phyloP scores from a whole-genome alignment of 2,329 filamentous ascomycete species.

The Plectosphaerella sp. region DNA sequence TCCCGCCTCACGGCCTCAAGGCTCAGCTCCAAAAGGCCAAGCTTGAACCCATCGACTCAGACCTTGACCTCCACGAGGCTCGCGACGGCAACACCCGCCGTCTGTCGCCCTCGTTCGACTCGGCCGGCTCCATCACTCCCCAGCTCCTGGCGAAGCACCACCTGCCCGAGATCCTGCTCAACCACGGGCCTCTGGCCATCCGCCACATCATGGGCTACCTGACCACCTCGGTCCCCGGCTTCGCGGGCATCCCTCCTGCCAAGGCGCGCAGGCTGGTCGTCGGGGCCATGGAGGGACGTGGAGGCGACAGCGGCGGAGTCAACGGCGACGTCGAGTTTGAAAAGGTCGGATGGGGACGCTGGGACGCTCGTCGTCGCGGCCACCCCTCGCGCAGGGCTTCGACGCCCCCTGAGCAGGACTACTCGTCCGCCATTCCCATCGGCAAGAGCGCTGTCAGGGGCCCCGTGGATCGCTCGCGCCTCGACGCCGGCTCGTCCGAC shows the following conservation, averaged over 20 bases:
- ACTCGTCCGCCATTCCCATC: slow-evolving; percentile 54
- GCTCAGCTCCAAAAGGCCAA: slow-evolving; percentile 57
- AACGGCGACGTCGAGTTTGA: slow-evolving; percentile 78
- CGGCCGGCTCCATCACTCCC: slow-evolving; percentile 78
- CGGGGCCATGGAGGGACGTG: slow-evolving; percentile 80
- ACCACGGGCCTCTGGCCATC: slow-evolving; percentile 87
- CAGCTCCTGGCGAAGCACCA: slow-evolving; percentile 83
- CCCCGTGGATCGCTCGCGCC: slow-evolving; percentile 38
- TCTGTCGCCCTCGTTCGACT: slow-evolving; percentile 55
- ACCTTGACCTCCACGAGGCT: slow-evolving; percentile 77
- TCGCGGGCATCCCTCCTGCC: slow-evolving; percentile 79
- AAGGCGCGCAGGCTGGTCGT: slow-evolving; percentile 91
- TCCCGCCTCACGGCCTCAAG: slow-evolving; percentile 77
- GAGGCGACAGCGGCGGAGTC: slow-evolving; percentile 53
- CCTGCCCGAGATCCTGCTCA: slow-evolving; percentile 83
- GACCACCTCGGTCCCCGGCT: slow-evolving; percentile 88
- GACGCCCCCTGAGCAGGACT: slow-evolving; percentile 38
- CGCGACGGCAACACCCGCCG: slow-evolving; percentile 37
- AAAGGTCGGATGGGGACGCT: slow-evolving; percentile 96
- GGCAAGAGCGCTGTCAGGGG: slow-evolving; percentile 35
- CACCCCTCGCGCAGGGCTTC: slow-evolving; percentile 42
- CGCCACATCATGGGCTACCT: slow-evolving; percentile 93
- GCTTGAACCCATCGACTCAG: slow-evolving; percentile 71
- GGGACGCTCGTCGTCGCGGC: slow-evolving; percentile 77
- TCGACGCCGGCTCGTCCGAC: slow-evolving; percentile 52